A percentile compares a stretch with the other conserved stretches of the same genome.
These are phyloP conservation scores for Fusarium nelsonii DNA, from an alignment of 2,329 filamentous ascomycete species.

Conservation along the genomic window DNA sequence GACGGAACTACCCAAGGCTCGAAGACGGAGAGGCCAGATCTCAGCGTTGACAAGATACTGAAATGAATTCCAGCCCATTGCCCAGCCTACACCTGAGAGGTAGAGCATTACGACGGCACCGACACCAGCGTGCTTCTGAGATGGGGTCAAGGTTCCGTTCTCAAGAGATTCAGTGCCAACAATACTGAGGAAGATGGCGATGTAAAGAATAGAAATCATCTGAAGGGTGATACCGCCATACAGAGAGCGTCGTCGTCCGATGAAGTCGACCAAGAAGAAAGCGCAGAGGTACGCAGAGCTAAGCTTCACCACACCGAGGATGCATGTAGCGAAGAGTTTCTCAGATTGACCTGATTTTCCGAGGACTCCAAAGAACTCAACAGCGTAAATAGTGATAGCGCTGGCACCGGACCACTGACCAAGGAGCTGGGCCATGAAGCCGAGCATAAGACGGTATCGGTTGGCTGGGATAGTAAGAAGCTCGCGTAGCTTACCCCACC, in stretches of 20 bases:
- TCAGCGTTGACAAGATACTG: slow-evolving; percentile 26
- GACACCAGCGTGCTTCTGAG: slow-evolving; percentile 15
- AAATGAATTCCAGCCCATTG: slow-evolving; percentile 17
- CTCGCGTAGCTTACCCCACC: slow-evolving; percentile 24
- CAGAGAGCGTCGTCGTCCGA: slow-evolving; percentile 6
- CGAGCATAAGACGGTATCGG: slow-evolving; percentile 21
- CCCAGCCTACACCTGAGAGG: slow-evolving; percentile 19
- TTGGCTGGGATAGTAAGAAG: slow-evolving; percentile 25
- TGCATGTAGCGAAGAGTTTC: slow-evolving; percentile 25
- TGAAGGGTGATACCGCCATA: slow-evolving; percentile 24
- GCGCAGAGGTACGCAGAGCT: slow-evolving; percentile 22
- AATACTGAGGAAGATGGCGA: slow-evolving; percentile 15
- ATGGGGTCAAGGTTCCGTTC: slow-evolving; percentile 10
- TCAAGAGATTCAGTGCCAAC: slow-evolving; percentile 18
- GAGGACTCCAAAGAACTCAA: slow-evolving; percentile 21
- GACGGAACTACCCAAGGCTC: slow-evolving; percentile 19
- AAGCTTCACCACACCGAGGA: slow-evolving; percentile 22
- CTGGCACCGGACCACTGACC: slow-evolving; percentile 27
- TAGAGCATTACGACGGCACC: slow-evolving; percentile 23
- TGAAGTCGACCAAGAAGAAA: slow-evolving; percentile 27
- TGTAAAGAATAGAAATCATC: slow-evolving; percentile 14
- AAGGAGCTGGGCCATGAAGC: slow-evolving; percentile 25
- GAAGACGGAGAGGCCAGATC: slow-evolving; percentile 25
- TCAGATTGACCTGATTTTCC: slow-evolving; percentile 29
- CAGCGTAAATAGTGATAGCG: slow-evolving; percentile 20